Evolutionary conservation across 371 early-diverging fungal species (phyloP), one percentile per base, ranked within the genome.

Genomic region (Blastocladiella emersonii): DNA sequence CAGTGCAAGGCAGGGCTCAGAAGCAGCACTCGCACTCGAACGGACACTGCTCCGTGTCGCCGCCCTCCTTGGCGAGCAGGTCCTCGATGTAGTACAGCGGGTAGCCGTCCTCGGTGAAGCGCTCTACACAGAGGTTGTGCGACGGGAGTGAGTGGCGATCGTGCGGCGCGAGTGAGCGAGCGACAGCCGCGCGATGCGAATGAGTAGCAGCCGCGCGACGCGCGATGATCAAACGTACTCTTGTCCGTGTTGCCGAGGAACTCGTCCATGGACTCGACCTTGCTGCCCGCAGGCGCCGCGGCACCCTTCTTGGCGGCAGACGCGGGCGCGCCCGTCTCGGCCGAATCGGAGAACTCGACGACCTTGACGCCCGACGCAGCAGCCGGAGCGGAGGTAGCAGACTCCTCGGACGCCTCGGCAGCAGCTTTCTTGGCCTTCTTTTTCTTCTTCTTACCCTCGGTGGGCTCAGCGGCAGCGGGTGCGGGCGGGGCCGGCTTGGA

Each of bases 101-200:
- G 63, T 75, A 76, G 21, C 78, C 78, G 56, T 78, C 78, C 27
- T 78, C 78, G 1, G 78, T 78, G 25, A 67, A 69, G 32, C 78
- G 78, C 32, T 72, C 78, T 77, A 67, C 13, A 36, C 1, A 23
- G 21, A 5, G 39, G 5, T 23, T 21, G 7, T 2, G 21, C 21
- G 48, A 45, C 21, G 17, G n/a, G 23, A 45, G 48, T 45, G 23
- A 17, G 48, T 17, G 23, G 17, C n/a, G 41, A 41, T 1, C 17
- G 15, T 8, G 41, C 41, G 41, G 10, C 1, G 15, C 41, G 15
- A 10, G 15, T 1, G 10, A 8, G 17, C 10, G 7, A 37, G 41
- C 41, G 41, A 41, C 1, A 41, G 15, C 7, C 17, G 6, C 19
- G 6, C 48, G n/a, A 39, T 44, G 45, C 4, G 3, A 44, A 12